Evolutionary conservation across 306 rosid genomes (phyloP), one percentile per base, ranked within the genome.

Genomic region (Vigna radiata): DNA sequence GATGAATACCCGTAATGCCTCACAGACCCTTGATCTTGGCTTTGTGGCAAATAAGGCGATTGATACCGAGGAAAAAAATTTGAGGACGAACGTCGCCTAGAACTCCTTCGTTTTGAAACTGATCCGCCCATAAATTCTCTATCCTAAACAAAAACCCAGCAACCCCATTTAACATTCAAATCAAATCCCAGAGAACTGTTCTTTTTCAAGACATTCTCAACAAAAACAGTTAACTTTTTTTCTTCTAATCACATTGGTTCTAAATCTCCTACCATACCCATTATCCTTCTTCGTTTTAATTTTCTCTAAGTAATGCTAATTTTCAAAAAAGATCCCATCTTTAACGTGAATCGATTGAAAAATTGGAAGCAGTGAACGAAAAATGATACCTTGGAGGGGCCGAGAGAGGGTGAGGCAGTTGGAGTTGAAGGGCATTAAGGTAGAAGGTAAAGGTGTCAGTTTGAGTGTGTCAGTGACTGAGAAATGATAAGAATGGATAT

Each of bases 61-160:
- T 84, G 88, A 4, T 85, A 83, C 63, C 86, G 85, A 16, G 85
- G 85, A 65, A 77, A 77, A 73, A 21, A 81, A 76, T 79, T 79
- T 29, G 75, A 46, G 5, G 84, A 81, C 12, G 95, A 85, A 76
- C 43, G 41, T 6, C 56, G 85, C 56, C 90, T 82, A 19, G 84
- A 68, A 23, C 88, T 73, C 68, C 85, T 23, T n/a, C 86, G 83
- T 81, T 84, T 90, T 7, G 98, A 95, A 83, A 54, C 15, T 60
- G 69, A 75, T 70, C 96, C 96, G 81, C 98, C 98, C 98, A 95
- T 94, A 49, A 50, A 56, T 71, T 78, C 77, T 52, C 50, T 76
- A 71, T 55, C 78, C 86, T 75, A 46, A 5, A 62, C 23, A 79
- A 74, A 79, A 74, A 68, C 41, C 76, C 86, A 82, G 79, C 77